Evolutionary conservation across 805 yeast species (phyloP).

Genomic region (Candida cerambycidarum): DNA sequence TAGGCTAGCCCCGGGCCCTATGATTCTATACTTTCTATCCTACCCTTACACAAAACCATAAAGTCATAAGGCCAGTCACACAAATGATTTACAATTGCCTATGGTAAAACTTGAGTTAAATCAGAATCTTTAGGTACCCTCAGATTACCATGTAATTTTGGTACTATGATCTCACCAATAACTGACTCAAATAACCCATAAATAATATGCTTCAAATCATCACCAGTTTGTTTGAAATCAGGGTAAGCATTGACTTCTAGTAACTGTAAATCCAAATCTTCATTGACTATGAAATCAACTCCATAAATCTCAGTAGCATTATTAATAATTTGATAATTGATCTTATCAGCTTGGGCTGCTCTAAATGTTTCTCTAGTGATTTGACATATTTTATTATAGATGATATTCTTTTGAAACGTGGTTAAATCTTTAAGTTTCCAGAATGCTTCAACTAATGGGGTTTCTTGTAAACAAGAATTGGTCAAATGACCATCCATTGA

Average conservation of each 20-base stretch:
- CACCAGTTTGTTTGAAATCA: constrained; percentile 95
- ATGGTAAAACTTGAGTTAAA: constrained; percentile 40
- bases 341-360: constrained; percentile 83
- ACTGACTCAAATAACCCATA: constrained; percentile 63
- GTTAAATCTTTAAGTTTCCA: constrained; percentile 50
- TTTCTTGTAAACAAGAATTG: constrained; percentile 82
- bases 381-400: constrained; percentile 56
- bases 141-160: constrained; percentile 36
- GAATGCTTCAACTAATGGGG: constrained; percentile 62
- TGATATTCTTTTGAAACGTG: constrained; percentile 30
- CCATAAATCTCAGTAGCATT: constrained; percentile 90
- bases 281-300: constrained; percentile 77
- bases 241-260: constrained; percentile 93
- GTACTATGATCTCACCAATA: constrained; percentile 48
- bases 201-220: constrained; percentile 63
- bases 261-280: constrained; percentile 52
- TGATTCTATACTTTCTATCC: no score
- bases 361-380: constrained; percentile 69
- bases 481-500: constrained; percentile 79
- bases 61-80: no score
- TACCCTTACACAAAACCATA: no score
- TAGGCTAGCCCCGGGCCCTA: no score
- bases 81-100: no score
- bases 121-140: constrained; percentile 10
- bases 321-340: constrained; percentile 77